Evolutionary conservation across 345 rosid genomes (phyloP), one percentile per base, ranked within the genome.

Genomic region (Aethionema arabicum): DNA sequence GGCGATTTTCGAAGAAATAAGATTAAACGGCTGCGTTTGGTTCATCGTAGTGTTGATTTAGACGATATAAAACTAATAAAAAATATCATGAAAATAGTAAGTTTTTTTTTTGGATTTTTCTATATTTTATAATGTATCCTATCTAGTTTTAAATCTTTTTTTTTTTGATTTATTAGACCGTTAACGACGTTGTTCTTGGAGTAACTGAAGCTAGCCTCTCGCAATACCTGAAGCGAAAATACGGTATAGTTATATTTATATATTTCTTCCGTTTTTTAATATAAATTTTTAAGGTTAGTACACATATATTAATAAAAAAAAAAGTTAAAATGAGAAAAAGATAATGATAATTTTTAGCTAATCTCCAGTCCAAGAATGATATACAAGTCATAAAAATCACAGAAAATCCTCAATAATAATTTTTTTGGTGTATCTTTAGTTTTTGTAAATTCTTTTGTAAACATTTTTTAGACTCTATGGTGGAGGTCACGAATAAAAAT

Each of bases 141-240:
- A 40, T 40, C n/a, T 40, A 6, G 4, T 6, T 12, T 9, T 40
- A 3, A 40, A 40, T 52, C 2, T 36, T n/a, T 31, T 4, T 38
- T 5, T 15, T 39, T 43, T 7, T 13, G 63, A 63, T 56, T 56
- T 51, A 58, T 10, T 64, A 90, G 97, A 90, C 97, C 4, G 61
- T 87, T 58, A 87, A 85, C 31, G 95, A 90, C 65, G 90, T 90
- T 5, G 40, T 84, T 11, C 32, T 85, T 48, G 97, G 92, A 54
- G 66, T 80, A 32, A 78, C 82, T 35, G 85, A 87, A 57, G 88
- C 87, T 52, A 84, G 79, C 29, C 78, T 90, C 60, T 83, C 92
- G 8, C 77, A 68, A 16, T 87, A 83, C 44, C 67, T 87, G 42
- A 56, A 75, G 48, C 65, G 82, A 59, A 77, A 67, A 80, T 76